These are phyloP conservation scores for Albifimbria verrucaria DNA, from an alignment of 2,329 filamentous ascomycete genomes.

Conservation along the genomic window DNA sequence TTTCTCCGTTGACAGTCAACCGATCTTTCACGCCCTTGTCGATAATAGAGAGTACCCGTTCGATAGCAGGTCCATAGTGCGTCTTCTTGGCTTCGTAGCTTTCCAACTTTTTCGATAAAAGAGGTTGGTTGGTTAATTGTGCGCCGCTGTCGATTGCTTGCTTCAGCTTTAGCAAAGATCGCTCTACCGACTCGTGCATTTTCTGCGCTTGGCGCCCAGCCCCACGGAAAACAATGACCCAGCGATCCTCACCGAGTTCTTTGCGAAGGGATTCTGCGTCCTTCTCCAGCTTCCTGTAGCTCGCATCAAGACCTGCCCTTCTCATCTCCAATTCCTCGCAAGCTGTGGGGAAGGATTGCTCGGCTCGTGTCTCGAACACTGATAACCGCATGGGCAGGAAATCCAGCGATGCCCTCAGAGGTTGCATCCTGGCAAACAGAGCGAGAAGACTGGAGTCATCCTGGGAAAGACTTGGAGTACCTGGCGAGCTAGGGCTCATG, in stretches of 20 bases:
- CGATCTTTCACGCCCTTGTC: constrained; percentile 93
- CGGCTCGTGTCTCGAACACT: constrained; percentile 77
- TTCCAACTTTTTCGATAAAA: constrained; percentile 79
- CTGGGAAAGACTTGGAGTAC: constrained; percentile 55
- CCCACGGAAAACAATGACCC: constrained; percentile 93
- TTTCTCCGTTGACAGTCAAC: constrained; percentile 95
- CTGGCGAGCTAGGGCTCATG: constrained; percentile 58
- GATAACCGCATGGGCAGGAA: constrained; percentile 94
- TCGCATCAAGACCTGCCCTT: constrained; percentile 70
- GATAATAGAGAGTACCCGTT: constrained; percentile 86
- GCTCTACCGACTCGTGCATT: constrained; percentile 93
- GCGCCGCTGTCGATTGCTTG: constrained; percentile 74
- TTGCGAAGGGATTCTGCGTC: constrained; percentile 87
- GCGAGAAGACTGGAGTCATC: constrained; percentile 88
- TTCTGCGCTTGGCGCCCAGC: constrained; percentile 89
- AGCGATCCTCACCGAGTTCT: constrained; percentile 91
- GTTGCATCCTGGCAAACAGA: constrained; percentile 93
- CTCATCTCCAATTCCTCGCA: constrained; percentile 84
- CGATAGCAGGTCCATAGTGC: constrained; percentile 91
- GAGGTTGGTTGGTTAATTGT: constrained; percentile 67
- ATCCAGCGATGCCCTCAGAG: constrained; percentile 85
- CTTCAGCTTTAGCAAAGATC: constrained; percentile 77
- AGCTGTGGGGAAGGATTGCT: constrained; percentile 79
- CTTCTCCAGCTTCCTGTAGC: constrained; percentile 81
- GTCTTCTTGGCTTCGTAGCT: constrained; percentile 93